These are phyloP conservation scores for Pholiota molesta DNA, from an alignment of 768 basidiomycete genomes.

Conservation along the genomic window DNA sequence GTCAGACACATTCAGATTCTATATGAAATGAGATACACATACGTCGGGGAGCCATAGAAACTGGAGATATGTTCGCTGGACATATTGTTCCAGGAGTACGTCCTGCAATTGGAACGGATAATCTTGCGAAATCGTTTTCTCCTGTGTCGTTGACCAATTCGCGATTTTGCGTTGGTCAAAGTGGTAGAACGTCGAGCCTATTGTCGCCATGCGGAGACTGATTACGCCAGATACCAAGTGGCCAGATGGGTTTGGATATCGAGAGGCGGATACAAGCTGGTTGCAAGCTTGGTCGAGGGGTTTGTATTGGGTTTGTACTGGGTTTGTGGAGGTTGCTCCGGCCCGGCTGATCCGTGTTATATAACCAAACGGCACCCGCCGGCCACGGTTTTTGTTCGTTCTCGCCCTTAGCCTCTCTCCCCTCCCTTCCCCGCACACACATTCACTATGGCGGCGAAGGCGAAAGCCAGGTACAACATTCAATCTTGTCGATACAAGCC, in stretches of 20 bases:
- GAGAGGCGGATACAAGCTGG: too few relatives aligned
- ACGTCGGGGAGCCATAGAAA: slow-evolving; percentile 83
- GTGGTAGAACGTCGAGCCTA: slow-evolving; percentile 3
- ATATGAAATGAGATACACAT: slow-evolving; percentile 15
- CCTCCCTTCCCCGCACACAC: too few relatives aligned
- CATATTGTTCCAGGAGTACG: slow-evolving; percentile 58
- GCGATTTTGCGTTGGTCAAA: slow-evolving; percentile 14
- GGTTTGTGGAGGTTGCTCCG: too few relatives aligned
- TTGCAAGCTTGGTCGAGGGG: too few relatives aligned
- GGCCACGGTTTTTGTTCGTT: too few relatives aligned
- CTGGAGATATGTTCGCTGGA: slow-evolving; percentile 69
- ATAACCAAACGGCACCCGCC: too few relatives aligned
- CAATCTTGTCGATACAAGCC: not conserved
- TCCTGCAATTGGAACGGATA: slow-evolving; percentile 53
- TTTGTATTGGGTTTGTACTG: too few relatives aligned
- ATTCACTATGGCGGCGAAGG: slow-evolving; percentile 59
- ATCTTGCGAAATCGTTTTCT: slow-evolving; percentile 56
- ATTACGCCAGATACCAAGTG: too few relatives aligned
- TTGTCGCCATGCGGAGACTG: slow-evolving; percentile 6
- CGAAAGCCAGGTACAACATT: slow-evolving; percentile 56
- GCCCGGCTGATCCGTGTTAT: too few relatives aligned
- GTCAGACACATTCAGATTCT: not conserved
- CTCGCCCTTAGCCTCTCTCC: too few relatives aligned
- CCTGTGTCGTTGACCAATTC: slow-evolving; percentile 62
- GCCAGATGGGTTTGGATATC: too few relatives aligned